phyloP scores from a whole-genome alignment of 495 filamentous ascomycete species.

The Xylaria longipes region DNA sequence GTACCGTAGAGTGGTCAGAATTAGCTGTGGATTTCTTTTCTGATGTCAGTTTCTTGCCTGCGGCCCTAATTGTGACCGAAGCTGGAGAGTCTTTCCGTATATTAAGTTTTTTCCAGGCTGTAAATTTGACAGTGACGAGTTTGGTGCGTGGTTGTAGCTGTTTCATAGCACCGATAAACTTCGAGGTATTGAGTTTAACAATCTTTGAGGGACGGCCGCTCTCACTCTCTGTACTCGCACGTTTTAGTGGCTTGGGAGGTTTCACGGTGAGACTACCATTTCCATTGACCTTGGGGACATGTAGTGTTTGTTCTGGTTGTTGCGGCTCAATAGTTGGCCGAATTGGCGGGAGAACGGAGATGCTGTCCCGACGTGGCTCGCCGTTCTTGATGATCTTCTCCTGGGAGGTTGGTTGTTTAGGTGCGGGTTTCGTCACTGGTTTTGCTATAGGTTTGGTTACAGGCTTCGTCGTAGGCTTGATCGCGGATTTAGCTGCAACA shows the following conservation, averaged over 20 bases:
- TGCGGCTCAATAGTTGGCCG: constrained; percentile 34
- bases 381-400: constrained; percentile 32
- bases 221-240: constrained; percentile 36
- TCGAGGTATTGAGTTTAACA: constrained; percentile 40
- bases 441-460: background rate
- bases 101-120: constrained; percentile 33
- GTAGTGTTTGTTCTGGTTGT: constrained; percentile 30
- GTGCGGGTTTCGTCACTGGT: background rate
- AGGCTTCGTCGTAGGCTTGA: constrained; percentile 12
- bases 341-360: constrained; percentile 35
- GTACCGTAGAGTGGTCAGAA: background rate
- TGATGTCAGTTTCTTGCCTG: constrained; percentile 16
- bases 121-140: constrained; percentile 35
- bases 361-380: constrained; percentile 33
- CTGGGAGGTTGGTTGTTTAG: constrained; percentile 19
- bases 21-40: constrained; percentile 11
- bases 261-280: constrained; percentile 29
- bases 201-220: constrained; percentile 47
- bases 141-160: constrained; percentile 25
- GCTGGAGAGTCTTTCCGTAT: constrained; percentile 22
- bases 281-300: constrained; percentile 32
- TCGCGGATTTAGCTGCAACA: background rate
- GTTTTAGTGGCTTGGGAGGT: constrained; percentile 31
- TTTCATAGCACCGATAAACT: constrained; percentile 29
- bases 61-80: constrained; percentile 17